phyloP scores from a whole-genome alignment of 768 basidiomycete genomes.

The Calvatia gigantea region DNA sequence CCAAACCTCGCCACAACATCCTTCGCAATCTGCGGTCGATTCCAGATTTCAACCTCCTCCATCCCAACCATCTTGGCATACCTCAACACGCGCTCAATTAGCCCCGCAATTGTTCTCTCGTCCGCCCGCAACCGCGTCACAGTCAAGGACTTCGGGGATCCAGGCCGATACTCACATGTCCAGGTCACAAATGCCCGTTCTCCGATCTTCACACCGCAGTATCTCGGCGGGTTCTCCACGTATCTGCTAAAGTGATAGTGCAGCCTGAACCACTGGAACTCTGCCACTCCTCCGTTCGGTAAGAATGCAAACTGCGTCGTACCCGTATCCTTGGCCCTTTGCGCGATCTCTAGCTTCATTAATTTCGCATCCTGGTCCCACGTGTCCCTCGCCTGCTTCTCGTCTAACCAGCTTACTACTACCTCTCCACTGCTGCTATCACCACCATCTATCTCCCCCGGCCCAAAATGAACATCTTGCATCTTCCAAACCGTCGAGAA shows the following conservation, averaged over 20 bases:
- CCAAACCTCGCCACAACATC: constrained; percentile 20
- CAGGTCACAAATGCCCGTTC: constrained; percentile 23
- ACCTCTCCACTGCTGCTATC: too few relatives aligned
- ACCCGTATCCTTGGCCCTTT: constrained; percentile 3
- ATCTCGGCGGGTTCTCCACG: constrained; percentile 11
- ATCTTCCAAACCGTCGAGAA: constrained; percentile 36
- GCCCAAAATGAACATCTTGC: neutral
- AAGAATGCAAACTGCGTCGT: constrained; percentile 19
- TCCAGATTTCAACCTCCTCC: constrained; percentile 44
- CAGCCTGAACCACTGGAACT: constrained; percentile 23
- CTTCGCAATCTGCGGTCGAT: constrained; percentile 25
- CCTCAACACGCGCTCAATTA: constrained; percentile 29
- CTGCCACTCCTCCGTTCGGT: constrained; percentile 25
- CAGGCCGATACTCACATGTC: constrained; percentile 20
- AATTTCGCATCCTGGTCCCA: constrained; percentile 35
- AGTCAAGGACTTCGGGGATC: constrained; percentile 15
- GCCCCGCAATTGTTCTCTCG: constrained; percentile 24
- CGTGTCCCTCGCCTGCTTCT: constrained; percentile 26
- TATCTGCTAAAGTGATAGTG: constrained; percentile 18
- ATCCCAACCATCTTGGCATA: constrained; percentile 23
- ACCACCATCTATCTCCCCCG: neutral
- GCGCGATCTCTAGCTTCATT: constrained; percentile 31
- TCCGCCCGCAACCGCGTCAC: constrained; percentile 25
- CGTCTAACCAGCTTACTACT: constrained; percentile 25
- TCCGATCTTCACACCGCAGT: constrained; percentile 15